Evolutionary conservation across 164 flowering plant species (phyloP).

Genomic region (Annona squamosa): DNA sequence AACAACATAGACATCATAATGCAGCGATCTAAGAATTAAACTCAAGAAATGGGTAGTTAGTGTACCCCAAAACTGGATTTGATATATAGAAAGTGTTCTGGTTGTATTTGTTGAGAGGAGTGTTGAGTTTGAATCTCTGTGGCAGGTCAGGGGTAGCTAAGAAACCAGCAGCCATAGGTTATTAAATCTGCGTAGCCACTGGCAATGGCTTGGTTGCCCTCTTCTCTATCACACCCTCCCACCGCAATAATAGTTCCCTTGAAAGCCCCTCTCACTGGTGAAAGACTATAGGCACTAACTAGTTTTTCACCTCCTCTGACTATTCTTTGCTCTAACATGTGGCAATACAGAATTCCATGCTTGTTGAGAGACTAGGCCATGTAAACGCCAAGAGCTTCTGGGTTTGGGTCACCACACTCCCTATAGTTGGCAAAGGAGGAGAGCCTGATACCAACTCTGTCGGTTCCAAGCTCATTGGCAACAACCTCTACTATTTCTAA

Average conservation of each 20-base stretch:
- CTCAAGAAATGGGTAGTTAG: conserved; percentile 34
- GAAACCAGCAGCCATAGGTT: conserved; percentile 28
- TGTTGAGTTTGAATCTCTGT: conserved; percentile 27
- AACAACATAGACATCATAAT: background rate
- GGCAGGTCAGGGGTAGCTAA: conserved; percentile 41
- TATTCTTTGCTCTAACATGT: conserved; percentile 56
- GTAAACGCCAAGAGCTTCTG: conserved; percentile 42
- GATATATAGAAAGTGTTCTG: conserved; percentile 23
- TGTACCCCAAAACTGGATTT: conserved; percentile 33
- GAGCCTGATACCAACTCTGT: conserved; percentile 9
- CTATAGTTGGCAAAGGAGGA: conserved; percentile 12
- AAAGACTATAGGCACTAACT: conserved; percentile 28
- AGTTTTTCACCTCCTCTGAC: conserved; percentile 12
- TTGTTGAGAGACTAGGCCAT: conserved; percentile 42
- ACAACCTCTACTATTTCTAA: conserved; percentile 5
- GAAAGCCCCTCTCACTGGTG: conserved; percentile 42
- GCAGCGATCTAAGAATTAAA: background rate
- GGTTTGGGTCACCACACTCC: conserved; percentile 47
- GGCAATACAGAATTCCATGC: conserved; percentile 35
- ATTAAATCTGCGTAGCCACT: conserved; percentile 27
- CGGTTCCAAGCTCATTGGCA: conserved; percentile 9
- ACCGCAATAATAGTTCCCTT: conserved; percentile 38
- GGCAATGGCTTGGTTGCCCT: conserved; percentile 32
- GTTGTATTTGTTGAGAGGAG: conserved; percentile 31
- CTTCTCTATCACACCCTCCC: conserved; percentile 43